Evolutionary conservation across 1,139 yeast species (phyloP).

Genomic region (Candida sanyaensis): DNA sequence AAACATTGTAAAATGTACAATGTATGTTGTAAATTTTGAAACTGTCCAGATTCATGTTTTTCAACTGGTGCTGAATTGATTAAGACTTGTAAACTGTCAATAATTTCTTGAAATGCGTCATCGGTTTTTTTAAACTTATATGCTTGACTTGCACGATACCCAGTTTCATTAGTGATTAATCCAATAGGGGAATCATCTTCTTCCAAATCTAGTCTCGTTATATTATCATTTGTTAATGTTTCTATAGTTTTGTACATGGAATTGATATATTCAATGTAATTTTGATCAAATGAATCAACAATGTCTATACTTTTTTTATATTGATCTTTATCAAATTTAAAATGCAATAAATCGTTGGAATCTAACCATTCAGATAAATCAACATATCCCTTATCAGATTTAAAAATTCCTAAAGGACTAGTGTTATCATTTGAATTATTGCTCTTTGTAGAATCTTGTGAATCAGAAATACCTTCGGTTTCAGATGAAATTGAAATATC

Average conservation of each 20-base stretch:
- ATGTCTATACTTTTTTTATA: conserved; percentile 28
- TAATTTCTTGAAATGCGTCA: conserved; percentile 27
- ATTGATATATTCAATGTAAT: conserved; percentile 32
- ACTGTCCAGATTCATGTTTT: not conserved
- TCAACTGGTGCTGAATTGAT: conserved; percentile 14
- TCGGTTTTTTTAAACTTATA: conserved; percentile 21
- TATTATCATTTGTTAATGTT: conserved; percentile 23
- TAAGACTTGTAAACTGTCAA: conserved; percentile 25
- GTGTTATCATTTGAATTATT: conserved; percentile 3
- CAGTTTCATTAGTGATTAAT: conserved; percentile 25
- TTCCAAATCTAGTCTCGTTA: conserved; percentile 21
- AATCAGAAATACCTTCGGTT: conserved; percentile 31
- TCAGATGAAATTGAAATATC: conserved; percentile 27
- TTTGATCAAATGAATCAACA: conserved; percentile 19
- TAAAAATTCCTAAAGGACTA: conserved; percentile 12
- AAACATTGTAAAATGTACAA: conserved; percentile 58
- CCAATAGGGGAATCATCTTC: conserved; percentile 35
- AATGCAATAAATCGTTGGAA: conserved; percentile 26
- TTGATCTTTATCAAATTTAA: conserved; percentile 29
- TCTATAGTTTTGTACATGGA: conserved; percentile 37
- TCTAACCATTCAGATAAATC: conserved; percentile 41
- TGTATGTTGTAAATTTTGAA: conserved; percentile 18
- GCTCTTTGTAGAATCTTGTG: conserved; percentile 16
- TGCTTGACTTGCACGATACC: conserved; percentile 11
- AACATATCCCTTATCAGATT: conserved; percentile 17